These are phyloP conservation scores for Anisodus tanguticus DNA, from an alignment of 257 asterid genomes.

Conservation along the genomic window DNA sequence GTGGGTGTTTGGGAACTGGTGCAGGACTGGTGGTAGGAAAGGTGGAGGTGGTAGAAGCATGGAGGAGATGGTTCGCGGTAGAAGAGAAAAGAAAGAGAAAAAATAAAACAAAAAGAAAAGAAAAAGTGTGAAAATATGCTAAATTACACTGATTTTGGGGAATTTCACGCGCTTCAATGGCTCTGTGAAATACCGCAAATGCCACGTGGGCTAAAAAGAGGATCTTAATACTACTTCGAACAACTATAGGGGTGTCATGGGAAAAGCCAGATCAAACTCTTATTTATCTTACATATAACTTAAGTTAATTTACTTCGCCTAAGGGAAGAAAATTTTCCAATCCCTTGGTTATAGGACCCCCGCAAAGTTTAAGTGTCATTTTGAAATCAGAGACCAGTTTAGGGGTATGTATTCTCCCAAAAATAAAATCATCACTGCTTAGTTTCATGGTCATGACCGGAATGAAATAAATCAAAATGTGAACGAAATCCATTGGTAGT, in stretches of 20 bases:
- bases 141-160: neutral
- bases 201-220: neutral
- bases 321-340: neutral
- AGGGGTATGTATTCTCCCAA: neutral
- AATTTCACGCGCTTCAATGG: neutral
- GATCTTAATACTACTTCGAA: neutral
- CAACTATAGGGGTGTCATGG: neutral
- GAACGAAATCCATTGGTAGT: neutral
- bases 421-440: neutral
- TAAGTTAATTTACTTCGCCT: neutral
- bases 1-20: conserved; percentile 5
- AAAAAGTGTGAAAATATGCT: neutral
- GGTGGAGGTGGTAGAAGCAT: neutral
- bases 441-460: neutral
- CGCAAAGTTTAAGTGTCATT: neutral
- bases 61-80: neutral
- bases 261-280: neutral
- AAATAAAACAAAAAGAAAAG: neutral
- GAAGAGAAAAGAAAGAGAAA: neutral
- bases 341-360: neutral
- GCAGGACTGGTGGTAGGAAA: neutral
- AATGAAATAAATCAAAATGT: neutral
- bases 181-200: neutral
- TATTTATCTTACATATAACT: neutral
- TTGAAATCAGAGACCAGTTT: neutral